These are phyloP conservation scores for Trichoderma parareesei DNA, from an alignment of 495 filamentous ascomycete species.

Conservation along the genomic window DNA sequence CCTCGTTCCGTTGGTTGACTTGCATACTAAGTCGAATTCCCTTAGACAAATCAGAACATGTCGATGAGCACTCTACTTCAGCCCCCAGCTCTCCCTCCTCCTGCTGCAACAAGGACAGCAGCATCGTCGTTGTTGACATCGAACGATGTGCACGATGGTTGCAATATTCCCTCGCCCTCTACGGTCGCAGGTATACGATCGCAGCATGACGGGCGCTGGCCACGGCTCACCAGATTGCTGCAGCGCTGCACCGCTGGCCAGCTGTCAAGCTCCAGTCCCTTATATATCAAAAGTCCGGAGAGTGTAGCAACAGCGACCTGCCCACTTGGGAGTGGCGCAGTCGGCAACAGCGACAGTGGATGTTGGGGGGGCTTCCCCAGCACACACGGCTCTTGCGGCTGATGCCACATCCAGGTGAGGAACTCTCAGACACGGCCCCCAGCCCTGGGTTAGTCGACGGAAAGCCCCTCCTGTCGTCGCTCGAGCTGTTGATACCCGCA, in stretches of 20 bases:
- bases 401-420: background rate
- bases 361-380: background rate
- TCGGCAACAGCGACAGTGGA: background rate
- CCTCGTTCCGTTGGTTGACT: too few relatives aligned
- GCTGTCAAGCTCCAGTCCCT: background rate
- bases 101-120: background rate
- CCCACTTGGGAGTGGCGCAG: background rate
- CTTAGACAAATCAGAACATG: too few relatives aligned
- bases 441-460: background rate
- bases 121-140: background rate
- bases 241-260: background rate
- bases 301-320: background rate
- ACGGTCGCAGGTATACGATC: background rate
- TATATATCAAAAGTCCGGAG: background rate
- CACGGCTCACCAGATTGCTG: background rate
- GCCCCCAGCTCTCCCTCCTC: background rate
- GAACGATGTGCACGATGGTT: background rate
- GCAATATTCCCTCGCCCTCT: background rate
- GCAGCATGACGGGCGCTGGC: background rate
- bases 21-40: too few relatives aligned
- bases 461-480: background rate
- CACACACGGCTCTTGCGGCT: background rate
- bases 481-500: background rate
- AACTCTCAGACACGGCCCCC: slow-evolving; percentile 4
- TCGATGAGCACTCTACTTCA: too few relatives aligned